phyloP scores from a whole-genome alignment of 2,329 filamentous ascomycete species.

The Colletotrichum ledebouriae region DNA sequence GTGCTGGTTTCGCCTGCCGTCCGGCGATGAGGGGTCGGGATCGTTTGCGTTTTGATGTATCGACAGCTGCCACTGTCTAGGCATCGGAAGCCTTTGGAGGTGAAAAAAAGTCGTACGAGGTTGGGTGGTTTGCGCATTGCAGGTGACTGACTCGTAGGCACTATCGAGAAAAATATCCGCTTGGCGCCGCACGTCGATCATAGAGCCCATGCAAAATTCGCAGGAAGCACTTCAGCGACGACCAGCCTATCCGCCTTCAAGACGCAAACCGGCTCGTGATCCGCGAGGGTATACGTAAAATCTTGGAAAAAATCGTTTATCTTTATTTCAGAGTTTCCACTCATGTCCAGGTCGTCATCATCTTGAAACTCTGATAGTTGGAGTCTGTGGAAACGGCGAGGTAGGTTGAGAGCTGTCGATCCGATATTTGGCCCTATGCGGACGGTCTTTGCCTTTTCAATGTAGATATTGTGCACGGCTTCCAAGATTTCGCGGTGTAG shows the following conservation, averaged over 20 bases:
- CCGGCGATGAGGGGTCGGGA: slow-evolving; percentile 19
- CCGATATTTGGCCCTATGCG: slow-evolving; percentile 15
- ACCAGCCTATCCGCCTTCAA: neutral
- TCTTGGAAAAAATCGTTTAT: neutral
- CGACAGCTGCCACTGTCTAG: slow-evolving; percentile 29
- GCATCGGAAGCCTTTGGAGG: slow-evolving; percentile 38
- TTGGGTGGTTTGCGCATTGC: slow-evolving; percentile 19
- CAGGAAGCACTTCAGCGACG: neutral
- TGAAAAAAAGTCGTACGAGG: slow-evolving; percentile 29
- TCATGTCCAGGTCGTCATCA: slow-evolving; percentile 4
- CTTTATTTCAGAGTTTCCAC: slow-evolving; percentile 23
- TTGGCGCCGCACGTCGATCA: slow-evolving; percentile 20
- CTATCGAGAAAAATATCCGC: slow-evolving; percentile 10
- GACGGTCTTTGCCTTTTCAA: slow-evolving; percentile 21
- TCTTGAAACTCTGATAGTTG: slow-evolving; percentile 33
- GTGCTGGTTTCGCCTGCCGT: slow-evolving; percentile 27
- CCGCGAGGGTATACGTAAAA: too few relatives aligned
- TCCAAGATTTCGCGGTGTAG: slow-evolving; percentile 21
- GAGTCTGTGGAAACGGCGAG: slow-evolving; percentile 28
- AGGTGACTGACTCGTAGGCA: slow-evolving; percentile 32
- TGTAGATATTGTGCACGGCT: too few relatives aligned
- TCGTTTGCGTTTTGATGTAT: slow-evolving; percentile 28
- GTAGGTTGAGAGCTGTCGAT: slow-evolving; percentile 14
- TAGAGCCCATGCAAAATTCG: neutral
- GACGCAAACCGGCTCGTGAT: too few relatives aligned